phyloP scores from a whole-genome alignment of 2,329 filamentous ascomycete genomes.

The Alternaria longipes region DNA sequence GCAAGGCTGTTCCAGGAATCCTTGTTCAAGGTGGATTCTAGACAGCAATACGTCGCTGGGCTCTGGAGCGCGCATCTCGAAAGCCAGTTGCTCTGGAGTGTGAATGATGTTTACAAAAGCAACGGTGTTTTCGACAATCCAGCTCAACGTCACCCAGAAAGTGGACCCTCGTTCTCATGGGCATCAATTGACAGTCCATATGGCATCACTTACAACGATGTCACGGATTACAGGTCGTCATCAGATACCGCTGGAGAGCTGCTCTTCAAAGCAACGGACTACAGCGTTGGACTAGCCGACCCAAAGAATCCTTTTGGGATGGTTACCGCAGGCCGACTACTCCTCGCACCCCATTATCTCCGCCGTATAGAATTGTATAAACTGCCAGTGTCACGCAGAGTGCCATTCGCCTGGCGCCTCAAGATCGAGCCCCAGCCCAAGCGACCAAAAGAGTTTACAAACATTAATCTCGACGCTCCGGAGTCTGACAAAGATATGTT shows the following conservation, averaged over 20 bases:
- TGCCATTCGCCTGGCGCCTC: no score
- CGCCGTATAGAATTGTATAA: neutral
- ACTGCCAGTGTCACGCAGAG: neutral
- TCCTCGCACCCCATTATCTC: constrained; percentile 11
- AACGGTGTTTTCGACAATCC: constrained; percentile 11
- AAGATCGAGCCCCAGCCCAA: neutral
- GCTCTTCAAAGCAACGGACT: constrained; percentile 5
- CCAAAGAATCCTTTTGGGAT: constrained; percentile 68
- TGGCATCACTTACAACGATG: constrained; percentile 27
- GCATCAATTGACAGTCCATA: constrained; percentile 24
- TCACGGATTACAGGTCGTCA: constrained; percentile 8
- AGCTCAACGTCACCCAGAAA: neutral
- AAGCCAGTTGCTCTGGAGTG: constrained; percentile 31
- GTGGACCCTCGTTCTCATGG: constrained; percentile 35
- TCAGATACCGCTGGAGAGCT: neutral
- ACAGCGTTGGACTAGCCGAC: constrained; percentile 71
- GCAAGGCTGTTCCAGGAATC: constrained; percentile 15
- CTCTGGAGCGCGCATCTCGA: constrained; percentile 26
- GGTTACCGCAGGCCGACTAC: neutral
- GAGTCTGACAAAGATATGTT: no score
- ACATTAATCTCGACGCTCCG: neutral
- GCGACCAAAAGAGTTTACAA: neutral
- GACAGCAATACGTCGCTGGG: constrained; percentile 24
- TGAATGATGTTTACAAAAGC: constrained; percentile 4
- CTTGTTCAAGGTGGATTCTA: neutral